Conservation (phyloP, 192 early-diverging fungal genomes). For the Backusella westeae region DNA sequence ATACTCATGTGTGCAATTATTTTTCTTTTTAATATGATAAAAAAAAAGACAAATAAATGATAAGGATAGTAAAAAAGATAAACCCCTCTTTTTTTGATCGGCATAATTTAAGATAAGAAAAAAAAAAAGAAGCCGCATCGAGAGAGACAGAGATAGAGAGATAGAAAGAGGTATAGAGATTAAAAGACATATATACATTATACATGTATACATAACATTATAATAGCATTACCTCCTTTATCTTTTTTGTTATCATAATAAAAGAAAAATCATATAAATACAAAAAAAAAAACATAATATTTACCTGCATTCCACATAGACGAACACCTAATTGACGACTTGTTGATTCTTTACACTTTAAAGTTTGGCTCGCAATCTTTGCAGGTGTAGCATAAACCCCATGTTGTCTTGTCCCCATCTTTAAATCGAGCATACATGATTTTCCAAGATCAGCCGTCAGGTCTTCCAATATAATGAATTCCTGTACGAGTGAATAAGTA, state of each 20-base stretch:
- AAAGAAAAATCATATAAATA: neutral
- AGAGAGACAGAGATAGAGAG: neutral
- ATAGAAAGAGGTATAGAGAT: neutral
- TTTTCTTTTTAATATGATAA: neutral
- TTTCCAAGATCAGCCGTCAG: constrained; percentile 82
- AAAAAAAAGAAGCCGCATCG: neutral
- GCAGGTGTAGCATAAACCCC: constrained; percentile 81
- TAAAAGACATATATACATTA: too few species aligned
- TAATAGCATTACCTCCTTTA: neutral
- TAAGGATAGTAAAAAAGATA: neutral
- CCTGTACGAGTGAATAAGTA: constrained; percentile 20
- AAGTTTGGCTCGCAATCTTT: constrained; percentile 84
- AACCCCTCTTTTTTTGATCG: neutral
- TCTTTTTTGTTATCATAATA: constrained; percentile 6
- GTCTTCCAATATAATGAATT: constrained; percentile 94
- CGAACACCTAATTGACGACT: constrained; percentile 89
- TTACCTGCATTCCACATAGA: constrained; percentile 95
- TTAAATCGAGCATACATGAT: constrained; percentile 96
- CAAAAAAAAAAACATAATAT: constrained; percentile 10
- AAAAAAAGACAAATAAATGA: neutral
- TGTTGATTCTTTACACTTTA: constrained; percentile 92
- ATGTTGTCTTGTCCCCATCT: constrained; percentile 98
- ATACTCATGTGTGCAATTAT: neutral
- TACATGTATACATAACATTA: neutral
- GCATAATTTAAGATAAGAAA: neutral